Base-by-base conservation (phyloP, 805 yeast species). In the Torulaspora quercuum region DNA sequence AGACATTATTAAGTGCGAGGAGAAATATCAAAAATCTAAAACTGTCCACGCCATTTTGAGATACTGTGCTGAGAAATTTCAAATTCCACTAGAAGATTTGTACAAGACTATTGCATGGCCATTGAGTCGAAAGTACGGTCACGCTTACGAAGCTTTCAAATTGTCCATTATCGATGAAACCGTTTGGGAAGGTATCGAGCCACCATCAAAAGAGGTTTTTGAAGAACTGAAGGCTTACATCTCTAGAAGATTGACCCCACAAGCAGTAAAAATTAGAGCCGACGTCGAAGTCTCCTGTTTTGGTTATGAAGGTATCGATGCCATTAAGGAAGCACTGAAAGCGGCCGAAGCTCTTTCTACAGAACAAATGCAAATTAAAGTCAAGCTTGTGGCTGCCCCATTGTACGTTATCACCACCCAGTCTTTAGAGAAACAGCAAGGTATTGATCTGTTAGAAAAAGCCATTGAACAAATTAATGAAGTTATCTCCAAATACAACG, bases 1-100 rank as follows among this genome's bases (percentile, higher is more conserved):
- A 69, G 98, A 92, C 65, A 90, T 92, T 49, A 80, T 82, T 56
- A 87, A 87, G 67, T 92, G 97, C 73, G 98, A 92, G 69, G 98
- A 92, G 69, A 79, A 94, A 66, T 92, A 85, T 69, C 90, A 86
- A 69, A 90, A 89, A 68, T 83, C 95, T 48, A 92, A 92, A 70
- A 92, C 97, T 27, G 96, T 94, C 39, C 97, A 92, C 69, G 88
- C 97, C n/a, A 92, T 92, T 57, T 73, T 92, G 61, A 83, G 98
- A 67, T 96, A 92, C 65, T 92, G 97, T 65, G 97, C 98, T 39
- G 98, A 92, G 64, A 92, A 90, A 65, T 90, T 86, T 69, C 83
- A 82, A 61, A 72, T 88, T 35, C 78, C 95, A 24, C 75, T 92
- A 58, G 97, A 90, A 67, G 73, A 72, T 19, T 72, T 92, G 63